phyloP scores from a whole-genome alignment of 345 rosid genomes.

The Psidium guajava region DNA sequence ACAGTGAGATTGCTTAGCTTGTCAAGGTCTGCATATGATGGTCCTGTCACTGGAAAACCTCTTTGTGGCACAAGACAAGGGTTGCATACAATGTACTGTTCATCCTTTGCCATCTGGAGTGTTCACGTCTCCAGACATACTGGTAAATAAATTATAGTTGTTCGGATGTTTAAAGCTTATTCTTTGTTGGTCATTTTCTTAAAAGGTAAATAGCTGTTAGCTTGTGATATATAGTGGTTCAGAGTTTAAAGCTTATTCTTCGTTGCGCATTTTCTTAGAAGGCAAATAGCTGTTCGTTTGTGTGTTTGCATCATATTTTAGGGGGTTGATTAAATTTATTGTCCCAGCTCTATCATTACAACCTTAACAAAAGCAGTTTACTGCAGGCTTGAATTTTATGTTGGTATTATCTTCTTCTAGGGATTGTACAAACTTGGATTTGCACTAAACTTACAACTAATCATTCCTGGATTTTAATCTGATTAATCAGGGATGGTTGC shows the following conservation, averaged over 20 bases:
- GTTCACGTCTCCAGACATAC: slow-evolving; percentile 74
- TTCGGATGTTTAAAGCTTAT: neutral
- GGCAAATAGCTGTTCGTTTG: neutral
- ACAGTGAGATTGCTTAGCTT: slow-evolving; percentile 62
- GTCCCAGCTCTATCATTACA: neutral
- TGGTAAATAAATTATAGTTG: slow-evolving; percentile 20
- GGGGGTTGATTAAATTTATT: neutral
- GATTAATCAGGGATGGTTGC: slow-evolving; percentile 61
- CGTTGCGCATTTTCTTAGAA: too few species aligned
- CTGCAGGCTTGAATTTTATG: neutral
- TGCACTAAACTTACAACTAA: neutral
- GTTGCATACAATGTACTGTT: slow-evolving; percentile 43
- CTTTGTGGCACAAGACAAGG: slow-evolving; percentile 54
- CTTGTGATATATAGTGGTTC: neutral
- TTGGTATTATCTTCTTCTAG: neutral
- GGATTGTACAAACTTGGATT: neutral
- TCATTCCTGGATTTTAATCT: neutral
- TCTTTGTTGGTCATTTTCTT: neutral
- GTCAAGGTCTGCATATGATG: slow-evolving; percentile 66
- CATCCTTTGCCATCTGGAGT: slow-evolving; percentile 71
- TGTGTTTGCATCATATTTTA: neutral
- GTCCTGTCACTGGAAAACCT: slow-evolving; percentile 57
- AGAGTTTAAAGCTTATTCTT: neutral
- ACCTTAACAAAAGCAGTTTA: neutral
- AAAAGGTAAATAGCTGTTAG: too few species aligned